phyloP scores from a whole-genome alignment of 2,329 filamentous ascomycete genomes.

The Fusarium coicis region DNA sequence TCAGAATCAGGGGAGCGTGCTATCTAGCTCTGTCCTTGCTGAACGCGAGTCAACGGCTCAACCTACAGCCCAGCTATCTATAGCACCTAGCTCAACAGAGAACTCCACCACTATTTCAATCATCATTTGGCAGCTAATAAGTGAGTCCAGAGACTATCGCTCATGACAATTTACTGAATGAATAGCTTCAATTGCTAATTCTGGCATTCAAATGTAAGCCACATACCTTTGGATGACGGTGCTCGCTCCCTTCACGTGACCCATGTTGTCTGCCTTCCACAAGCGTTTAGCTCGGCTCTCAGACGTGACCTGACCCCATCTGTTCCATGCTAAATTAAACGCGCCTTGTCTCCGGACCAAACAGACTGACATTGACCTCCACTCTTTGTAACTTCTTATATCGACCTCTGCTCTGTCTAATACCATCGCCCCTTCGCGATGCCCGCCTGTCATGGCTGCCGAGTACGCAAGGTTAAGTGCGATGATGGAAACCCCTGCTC shows the following conservation, averaged over 20 bases:
- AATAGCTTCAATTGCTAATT: not conserved
- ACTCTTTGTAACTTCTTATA: conserved; percentile 12
- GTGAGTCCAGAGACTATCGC: not conserved
- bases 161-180: not conserved
- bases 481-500: conserved; percentile 39
- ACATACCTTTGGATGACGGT: not conserved
- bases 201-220: not conserved
- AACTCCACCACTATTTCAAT: conserved; percentile 13
- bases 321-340: conserved; percentile 15
- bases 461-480: conserved; percentile 43
- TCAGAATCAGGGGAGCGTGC: conserved; percentile 2
- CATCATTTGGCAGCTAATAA: not conserved
- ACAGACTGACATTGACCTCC: conserved; percentile 19
- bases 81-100: conserved; percentile 1
- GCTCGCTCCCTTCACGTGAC: conserved; percentile 22
- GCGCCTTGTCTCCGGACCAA: conserved; percentile 18
- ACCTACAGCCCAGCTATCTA: conserved; percentile 20
- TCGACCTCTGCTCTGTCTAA: not conserved
- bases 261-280: conserved; percentile 10
- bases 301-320: conserved; percentile 1
- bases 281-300: conserved; percentile 8
- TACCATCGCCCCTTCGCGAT: conserved; percentile 1
- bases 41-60: conserved; percentile 29
- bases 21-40: not conserved
- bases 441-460: conserved; percentile 41